Evolutionary conservation across 345 rosid genomes (phyloP).

Genomic region (Orychophragmus violaceus): DNA sequence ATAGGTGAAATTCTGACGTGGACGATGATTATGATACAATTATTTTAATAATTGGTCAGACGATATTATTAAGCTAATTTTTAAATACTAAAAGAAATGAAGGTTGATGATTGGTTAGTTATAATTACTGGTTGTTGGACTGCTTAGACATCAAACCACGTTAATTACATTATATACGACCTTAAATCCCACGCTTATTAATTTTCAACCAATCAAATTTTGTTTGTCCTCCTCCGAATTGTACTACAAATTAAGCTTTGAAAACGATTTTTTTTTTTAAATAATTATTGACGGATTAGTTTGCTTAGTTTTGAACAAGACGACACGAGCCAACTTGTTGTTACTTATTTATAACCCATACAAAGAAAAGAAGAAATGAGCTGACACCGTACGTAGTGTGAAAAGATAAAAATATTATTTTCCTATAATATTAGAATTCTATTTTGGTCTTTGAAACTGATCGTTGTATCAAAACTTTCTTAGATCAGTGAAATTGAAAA

Average conservation of each 20-base stretch:
- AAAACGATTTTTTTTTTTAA: neutral
- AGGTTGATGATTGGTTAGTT: constrained; percentile 19
- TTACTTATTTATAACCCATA: neutral
- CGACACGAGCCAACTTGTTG: constrained; percentile 18
- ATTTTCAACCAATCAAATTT: neutral
- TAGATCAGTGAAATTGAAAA: neutral
- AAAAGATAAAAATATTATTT: neutral
- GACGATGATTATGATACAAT: constrained; percentile 19
- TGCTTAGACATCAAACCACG: constrained; percentile 12
- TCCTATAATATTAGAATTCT: neutral
- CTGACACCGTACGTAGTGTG: neutral
- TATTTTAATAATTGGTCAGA: neutral
- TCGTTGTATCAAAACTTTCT: neutral
- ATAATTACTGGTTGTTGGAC: constrained; percentile 26
- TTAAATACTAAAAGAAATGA: neutral
- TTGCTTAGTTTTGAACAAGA: neutral
- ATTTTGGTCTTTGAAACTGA: constrained; percentile 1
- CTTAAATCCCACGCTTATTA: constrained; percentile 13
- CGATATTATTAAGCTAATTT: neutral
- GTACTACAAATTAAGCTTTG: neutral
- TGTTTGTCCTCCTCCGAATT: neutral
- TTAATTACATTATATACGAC: constrained; percentile 12
- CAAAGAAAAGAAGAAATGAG: neutral
- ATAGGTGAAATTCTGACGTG: constrained; percentile 39
- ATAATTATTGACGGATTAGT: neutral